Evolutionary conservation across 2,329 filamentous ascomycete genomes (phyloP).

Genomic region (Botrytis paeoniae): DNA sequence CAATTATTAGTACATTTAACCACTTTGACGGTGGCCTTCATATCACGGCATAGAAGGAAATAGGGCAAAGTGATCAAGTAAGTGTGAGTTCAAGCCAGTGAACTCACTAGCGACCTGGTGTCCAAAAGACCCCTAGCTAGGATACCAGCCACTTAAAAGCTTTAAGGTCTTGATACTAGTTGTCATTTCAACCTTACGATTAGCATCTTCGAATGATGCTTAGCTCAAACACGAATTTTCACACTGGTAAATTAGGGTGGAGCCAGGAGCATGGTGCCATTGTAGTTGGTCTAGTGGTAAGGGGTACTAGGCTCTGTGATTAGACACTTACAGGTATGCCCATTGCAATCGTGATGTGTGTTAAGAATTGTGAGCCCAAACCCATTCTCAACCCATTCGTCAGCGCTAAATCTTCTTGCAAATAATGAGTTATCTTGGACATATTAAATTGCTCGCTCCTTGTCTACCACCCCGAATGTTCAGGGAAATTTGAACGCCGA

Average conservation of each 20-base stretch:
- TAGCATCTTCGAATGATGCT: not conserved
- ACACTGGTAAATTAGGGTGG: not conserved
- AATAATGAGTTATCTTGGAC: rapidly evolving
- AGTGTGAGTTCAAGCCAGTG: no score
- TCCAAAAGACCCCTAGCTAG: no score
- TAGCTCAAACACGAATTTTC: not conserved
- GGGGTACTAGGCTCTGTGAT: not conserved
- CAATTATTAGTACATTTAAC: not conserved
- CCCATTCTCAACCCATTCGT: not conserved
- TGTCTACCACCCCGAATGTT: not conserved
- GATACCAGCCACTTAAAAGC: not conserved
- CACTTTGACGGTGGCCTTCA: not conserved
- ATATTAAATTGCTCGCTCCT: not conserved
- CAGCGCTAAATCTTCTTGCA: not conserved
- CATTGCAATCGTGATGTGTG: not conserved
- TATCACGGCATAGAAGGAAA: not conserved
- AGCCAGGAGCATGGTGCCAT: not conserved
- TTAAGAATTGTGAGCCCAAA: not conserved
- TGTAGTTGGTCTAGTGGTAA: not conserved
- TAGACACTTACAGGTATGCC: not conserved
- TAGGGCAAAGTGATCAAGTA: not conserved
- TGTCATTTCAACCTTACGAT: not conserved
- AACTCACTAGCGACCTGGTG: not conserved
- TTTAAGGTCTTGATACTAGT: not conserved
- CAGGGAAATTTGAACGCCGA: no score